These are phyloP conservation scores for Solanum peruvianum DNA, from an alignment of 257 asterid genomes.

Conservation along the genomic window DNA sequence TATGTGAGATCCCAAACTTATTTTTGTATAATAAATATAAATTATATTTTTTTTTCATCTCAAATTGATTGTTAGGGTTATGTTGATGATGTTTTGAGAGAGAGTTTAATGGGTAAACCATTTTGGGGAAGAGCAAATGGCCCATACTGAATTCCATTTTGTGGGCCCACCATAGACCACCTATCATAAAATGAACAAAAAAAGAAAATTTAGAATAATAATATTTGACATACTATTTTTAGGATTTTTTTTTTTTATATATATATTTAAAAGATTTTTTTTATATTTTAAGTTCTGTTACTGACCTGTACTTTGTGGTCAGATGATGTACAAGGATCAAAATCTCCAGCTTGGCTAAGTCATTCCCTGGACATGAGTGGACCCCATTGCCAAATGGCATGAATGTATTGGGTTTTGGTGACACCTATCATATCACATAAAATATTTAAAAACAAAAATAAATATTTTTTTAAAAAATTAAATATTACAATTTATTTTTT, in stretches of 20 bases:
- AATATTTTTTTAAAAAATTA: too few species aligned
- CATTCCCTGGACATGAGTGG: slow-evolving; percentile 94
- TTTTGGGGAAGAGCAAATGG: slow-evolving; percentile 96
- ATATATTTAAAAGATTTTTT: not conserved
- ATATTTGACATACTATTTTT: slow-evolving; percentile 10
- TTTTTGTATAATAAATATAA: not conserved
- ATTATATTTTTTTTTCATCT: not conserved
- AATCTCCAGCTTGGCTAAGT: slow-evolving; percentile 83
- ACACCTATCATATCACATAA: slow-evolving; percentile 28
- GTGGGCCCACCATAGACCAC: slow-evolving; percentile 85
- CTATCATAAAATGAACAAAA: slow-evolving; percentile 26
- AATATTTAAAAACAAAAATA: too few species aligned
- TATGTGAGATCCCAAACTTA: not conserved
- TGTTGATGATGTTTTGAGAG: slow-evolving; percentile 22
- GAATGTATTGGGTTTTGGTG: slow-evolving; percentile 78
- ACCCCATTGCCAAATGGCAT: slow-evolving; percentile 95
- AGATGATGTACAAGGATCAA: slow-evolving; percentile 74
- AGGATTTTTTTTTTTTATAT: not conserved
- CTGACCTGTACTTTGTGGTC: slow-evolving; percentile 84
- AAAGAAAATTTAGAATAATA: not conserved
- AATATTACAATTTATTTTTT: not conserved
- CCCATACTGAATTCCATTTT: slow-evolving; percentile 86
- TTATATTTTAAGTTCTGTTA: not conserved
- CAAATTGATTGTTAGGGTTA: not conserved
- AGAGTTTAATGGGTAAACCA: slow-evolving; percentile 78